phyloP scores from a whole-genome alignment of 1,284 basidiomycete genomes.

The Cystobasidium sp. region DNA sequence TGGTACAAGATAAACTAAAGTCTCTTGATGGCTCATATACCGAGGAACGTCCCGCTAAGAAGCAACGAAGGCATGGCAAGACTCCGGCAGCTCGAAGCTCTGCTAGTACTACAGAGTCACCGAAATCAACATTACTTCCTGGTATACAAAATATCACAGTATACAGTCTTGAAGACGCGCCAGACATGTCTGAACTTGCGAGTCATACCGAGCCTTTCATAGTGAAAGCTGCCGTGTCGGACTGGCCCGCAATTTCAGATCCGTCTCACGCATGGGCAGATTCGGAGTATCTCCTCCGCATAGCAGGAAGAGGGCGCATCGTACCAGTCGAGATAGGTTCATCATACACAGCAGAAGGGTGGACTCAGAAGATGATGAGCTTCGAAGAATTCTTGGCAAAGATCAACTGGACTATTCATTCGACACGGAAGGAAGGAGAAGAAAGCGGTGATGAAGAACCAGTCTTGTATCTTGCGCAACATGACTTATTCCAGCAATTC shows the following conservation, averaged over 20 bases:
- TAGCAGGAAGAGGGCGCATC: conserved; percentile 75
- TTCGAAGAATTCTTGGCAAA: conserved; percentile 75
- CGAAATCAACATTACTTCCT: background rate
- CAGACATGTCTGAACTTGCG: conserved; percentile 14
- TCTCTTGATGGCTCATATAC: background rate
- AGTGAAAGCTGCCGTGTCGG: conserved; percentile 61
- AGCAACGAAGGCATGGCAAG: conserved; percentile 1
- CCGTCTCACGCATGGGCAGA: conserved; percentile 67
- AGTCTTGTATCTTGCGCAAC: conserved; percentile 84
- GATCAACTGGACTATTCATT: conserved; percentile 56
- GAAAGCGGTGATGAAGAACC: background rate
- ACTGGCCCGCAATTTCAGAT: conserved; percentile 73
- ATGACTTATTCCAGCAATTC: conserved; percentile 83
- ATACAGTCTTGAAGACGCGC: conserved; percentile 17
- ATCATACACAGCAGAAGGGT: conserved; percentile 78
- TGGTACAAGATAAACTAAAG: conserved; percentile 57
- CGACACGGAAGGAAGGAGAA: conserved; percentile 32
- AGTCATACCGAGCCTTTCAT: conserved; percentile 69
- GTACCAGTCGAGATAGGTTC: conserved; percentile 89
- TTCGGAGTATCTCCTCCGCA: conserved; percentile 67
- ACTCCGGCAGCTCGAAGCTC: background rate
- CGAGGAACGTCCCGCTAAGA: conserved; percentile 12
- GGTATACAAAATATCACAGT: conserved; percentile 13
- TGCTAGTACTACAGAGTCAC: background rate
- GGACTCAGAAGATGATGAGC: conserved; percentile 78